A percentile compares a stretch with the other conserved stretches of the same genome.
Evolutionary conservation across 441 rosid genomes (phyloP).

Genomic region (Brassica balearica): DNA sequence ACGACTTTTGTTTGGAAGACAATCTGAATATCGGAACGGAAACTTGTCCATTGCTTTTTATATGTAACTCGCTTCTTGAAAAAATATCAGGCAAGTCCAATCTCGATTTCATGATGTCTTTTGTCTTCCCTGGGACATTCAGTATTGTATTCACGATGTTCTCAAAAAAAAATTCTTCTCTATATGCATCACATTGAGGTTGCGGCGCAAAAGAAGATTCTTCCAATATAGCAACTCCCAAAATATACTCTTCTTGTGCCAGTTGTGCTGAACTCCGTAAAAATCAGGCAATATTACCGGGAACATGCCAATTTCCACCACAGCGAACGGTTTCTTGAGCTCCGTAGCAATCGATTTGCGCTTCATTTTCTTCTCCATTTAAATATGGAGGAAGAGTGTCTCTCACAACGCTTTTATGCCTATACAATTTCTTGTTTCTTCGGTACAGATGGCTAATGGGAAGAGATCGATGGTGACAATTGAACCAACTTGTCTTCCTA

Average conservation of each 20-base stretch:
- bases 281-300: neutral
- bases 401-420: neutral
- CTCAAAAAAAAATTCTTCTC: neutral
- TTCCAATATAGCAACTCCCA: neutral
- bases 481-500: neutral
- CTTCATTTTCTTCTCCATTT: neutral
- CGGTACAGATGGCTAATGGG: neutral
- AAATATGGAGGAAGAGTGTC: neutral
- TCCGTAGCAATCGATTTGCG: neutral
- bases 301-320: neutral
- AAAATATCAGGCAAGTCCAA: neutral
- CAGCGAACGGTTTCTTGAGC: neutral
- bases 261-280: neutral
- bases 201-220: neutral
- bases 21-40: neutral
- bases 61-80: neutral
- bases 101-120: neutral
- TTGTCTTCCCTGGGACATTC: neutral
- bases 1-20: neutral
- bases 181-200: neutral
- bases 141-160: neutral
- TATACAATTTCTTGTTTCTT: neutral
- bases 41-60: neutral
- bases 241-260: neutral
- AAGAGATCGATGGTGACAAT: neutral